A percentile compares a stretch with the other conserved stretches of the same genome.
Evolutionary conservation across 331 rosid species (phyloP).

Genomic region (Pyracantha coccinea): DNA sequence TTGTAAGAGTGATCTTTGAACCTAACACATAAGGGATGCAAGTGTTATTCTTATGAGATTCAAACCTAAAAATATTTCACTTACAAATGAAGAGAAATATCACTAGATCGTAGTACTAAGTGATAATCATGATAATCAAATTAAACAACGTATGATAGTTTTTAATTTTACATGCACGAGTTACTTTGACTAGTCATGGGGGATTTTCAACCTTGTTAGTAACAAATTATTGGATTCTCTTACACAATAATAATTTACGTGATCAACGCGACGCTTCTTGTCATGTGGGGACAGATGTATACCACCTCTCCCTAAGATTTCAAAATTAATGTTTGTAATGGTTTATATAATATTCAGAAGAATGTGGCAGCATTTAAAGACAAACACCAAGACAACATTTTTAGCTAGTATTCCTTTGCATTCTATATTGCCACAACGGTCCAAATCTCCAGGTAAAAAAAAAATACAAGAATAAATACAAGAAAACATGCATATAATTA

Average conservation of each 20-base stretch:
- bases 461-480: constrained; percentile 35
- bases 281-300: not conserved
- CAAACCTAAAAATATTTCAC: no score
- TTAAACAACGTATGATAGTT: no score
- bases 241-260: not conserved
- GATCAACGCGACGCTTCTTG: not conserved
- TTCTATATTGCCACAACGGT: constrained; percentile 26
- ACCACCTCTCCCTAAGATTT: not conserved
- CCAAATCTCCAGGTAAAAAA: constrained; percentile 65
- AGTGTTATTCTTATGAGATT: no score
- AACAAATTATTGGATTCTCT: not conserved
- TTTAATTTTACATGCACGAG: no score
- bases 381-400: constrained; percentile 45
- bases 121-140: no score
- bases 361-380: constrained; percentile 61
- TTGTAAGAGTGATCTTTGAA: no score
- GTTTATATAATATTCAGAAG: constrained; percentile 29
- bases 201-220: not conserved
- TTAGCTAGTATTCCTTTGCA: constrained; percentile 32
- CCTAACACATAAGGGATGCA: no score
- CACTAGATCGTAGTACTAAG: no score
- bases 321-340: not conserved
- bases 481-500: constrained; percentile 13
- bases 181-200: not conserved
- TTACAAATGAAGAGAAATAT: no score